These are phyloP conservation scores for Fragaria vesca DNA, from an alignment of 306 rosid genomes.

Conservation along the genomic window DNA sequence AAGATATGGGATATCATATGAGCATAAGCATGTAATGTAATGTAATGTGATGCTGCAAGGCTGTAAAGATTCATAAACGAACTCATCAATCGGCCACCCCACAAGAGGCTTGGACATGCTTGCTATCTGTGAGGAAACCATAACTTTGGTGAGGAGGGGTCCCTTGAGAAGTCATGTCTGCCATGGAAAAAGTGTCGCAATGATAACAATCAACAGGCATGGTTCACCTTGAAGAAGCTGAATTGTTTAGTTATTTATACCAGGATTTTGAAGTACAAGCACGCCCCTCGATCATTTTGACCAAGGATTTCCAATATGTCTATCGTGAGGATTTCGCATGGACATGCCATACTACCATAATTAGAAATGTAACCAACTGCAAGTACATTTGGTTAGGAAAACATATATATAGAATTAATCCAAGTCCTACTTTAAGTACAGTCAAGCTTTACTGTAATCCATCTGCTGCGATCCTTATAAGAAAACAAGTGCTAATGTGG, in stretches of 20 bases:
- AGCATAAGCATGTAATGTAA: no score
- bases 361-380: not conserved
- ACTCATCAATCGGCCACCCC: not conserved
- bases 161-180: not conserved
- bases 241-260: not conserved
- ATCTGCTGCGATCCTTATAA: not conserved
- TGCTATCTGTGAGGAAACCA: not conserved
- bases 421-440: not conserved
- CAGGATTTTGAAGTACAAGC: not conserved
- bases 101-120: not conserved
- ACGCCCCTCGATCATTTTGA: not conserved
- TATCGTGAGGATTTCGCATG: not conserved
- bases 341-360: not conserved
- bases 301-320: not conserved
- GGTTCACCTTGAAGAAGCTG: not conserved
- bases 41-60: no score
- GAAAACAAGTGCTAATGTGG: not conserved
- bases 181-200: not conserved
- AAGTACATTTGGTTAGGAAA: not conserved
- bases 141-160: not conserved
- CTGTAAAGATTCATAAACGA: not conserved
- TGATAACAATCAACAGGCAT: not conserved
- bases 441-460: not conserved
- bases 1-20: no score
- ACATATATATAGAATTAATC: not conserved